A percentile compares a stretch with the other conserved stretches of the same genome.
phyloP scores from a whole-genome alignment of 208 protist species.

The Herpetomonas muscarum region DNA sequence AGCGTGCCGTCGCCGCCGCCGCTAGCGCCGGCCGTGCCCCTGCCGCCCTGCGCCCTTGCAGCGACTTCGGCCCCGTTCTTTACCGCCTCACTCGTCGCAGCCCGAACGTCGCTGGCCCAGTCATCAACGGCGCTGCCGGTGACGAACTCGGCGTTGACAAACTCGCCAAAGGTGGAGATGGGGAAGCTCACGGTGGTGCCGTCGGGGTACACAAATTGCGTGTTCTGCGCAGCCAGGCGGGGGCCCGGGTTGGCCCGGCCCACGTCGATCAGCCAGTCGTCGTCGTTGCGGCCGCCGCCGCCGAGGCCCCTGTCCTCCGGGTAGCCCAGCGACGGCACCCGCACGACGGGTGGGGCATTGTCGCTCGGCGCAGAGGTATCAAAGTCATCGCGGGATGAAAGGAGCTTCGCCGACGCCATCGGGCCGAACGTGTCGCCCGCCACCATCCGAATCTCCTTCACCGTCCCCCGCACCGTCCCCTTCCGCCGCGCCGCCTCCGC shows the following conservation, averaged over 20 bases:
- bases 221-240: conserved; percentile 13
- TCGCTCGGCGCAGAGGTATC: neutral
- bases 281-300: conserved; percentile 9
- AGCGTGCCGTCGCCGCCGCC: too few relatives aligned
- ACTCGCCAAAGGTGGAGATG: conserved; percentile 26
- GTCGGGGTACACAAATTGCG: conserved; percentile 24
- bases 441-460: neutral
- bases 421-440: conserved; percentile 20
- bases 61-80: too few relatives aligned
- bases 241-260: conserved; percentile 14
- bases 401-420: conserved; percentile 16
- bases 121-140: neutral
- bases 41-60: too few relatives aligned
- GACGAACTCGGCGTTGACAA: conserved; percentile 14
- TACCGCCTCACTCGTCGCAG: neutral
- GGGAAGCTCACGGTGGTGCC: conserved; percentile 22
- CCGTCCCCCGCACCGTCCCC: neutral
- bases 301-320: conserved; percentile 10
- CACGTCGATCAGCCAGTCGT: neutral
- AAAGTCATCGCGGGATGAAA: conserved; percentile 1
- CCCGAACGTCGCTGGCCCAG: neutral
- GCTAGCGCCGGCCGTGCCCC: too few relatives aligned
- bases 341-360: conserved; percentile 3
- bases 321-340: neutral
- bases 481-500: neutral